These are phyloP conservation scores for Hymenoscyphus salicellus DNA, from an alignment of 2,329 filamentous ascomycete species.

Conservation along the genomic window DNA sequence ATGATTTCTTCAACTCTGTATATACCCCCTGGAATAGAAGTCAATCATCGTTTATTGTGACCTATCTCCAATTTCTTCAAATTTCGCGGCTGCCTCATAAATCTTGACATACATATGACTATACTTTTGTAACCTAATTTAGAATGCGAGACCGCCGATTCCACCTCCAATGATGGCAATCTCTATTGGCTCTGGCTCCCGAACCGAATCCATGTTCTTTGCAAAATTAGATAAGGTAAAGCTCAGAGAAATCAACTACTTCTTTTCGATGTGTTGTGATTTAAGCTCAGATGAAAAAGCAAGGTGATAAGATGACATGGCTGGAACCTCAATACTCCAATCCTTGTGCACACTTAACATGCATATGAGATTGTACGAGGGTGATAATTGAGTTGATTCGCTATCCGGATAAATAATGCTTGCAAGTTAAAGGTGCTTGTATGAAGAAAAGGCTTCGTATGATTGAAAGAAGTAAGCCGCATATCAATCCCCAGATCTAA, in stretches of 20 bases:
- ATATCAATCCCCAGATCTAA: no score
- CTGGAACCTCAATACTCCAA: not conserved
- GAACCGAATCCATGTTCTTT: not conserved
- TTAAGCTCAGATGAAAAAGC: no score
- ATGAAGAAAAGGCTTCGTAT: not conserved
- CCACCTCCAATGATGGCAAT: not conserved
- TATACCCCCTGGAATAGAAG: no score
- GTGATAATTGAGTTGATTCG: not conserved
- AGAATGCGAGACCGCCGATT: not conserved
- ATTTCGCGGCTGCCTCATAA: not conserved
- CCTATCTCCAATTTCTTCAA: not conserved
- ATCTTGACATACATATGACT: not conserved
- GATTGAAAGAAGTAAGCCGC: no score
- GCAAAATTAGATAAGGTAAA: no score
- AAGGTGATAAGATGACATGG: not conserved
- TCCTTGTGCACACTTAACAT: not conserved
- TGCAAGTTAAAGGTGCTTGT: no score
- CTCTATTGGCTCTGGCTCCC: not conserved
- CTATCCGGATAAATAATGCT: not conserved
- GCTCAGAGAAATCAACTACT: no score
- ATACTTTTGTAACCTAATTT: not conserved
- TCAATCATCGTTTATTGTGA: not conserved
- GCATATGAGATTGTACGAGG: not conserved
- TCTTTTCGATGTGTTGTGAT: no score
- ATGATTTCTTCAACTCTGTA: no score